These are phyloP conservation scores for Stemphylium beticola DNA, from an alignment of 2,329 filamentous ascomycete species.

Conservation along the genomic window DNA sequence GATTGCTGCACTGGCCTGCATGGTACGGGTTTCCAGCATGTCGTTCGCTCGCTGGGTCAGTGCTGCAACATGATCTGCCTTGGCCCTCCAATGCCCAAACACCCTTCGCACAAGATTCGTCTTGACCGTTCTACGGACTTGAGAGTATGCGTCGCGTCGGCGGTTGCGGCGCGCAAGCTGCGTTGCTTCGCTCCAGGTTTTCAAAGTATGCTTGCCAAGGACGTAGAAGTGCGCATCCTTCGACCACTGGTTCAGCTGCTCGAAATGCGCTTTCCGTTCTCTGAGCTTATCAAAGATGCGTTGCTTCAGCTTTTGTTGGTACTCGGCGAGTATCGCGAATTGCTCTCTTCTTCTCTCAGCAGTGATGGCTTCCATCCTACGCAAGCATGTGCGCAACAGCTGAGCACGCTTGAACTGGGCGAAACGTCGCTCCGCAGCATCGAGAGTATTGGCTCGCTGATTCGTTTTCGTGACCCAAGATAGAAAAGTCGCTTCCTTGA, in stretches of 20 bases:
- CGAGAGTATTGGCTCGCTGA: slow-evolving; percentile 34
- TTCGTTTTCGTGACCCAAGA: slow-evolving; percentile 40
- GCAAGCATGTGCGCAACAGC: slow-evolving; percentile 33
- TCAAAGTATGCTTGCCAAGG: slow-evolving; percentile 57
- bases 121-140: slow-evolving; percentile 61
- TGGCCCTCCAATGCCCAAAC: slow-evolving; percentile 49
- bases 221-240: slow-evolving; percentile 64
- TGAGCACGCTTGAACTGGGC: slow-evolving; percentile 39
- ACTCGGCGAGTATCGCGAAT: slow-evolving; percentile 50
- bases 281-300: slow-evolving; percentile 46
- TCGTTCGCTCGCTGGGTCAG: slow-evolving; percentile 43
- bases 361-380: slow-evolving; percentile 35
- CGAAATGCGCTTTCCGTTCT: slow-evolving; percentile 50
- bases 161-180: slow-evolving; percentile 59
- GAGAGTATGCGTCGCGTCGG: slow-evolving; percentile 62
- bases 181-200: slow-evolving; percentile 59
- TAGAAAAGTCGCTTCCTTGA: slow-evolving; percentile 36
- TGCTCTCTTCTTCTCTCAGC: slow-evolving; percentile 36
- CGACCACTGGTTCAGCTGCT: slow-evolving; percentile 60
- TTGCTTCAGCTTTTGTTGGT: slow-evolving; percentile 50
- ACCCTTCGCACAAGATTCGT: slow-evolving; percentile 56
- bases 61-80: slow-evolving; percentile 18
- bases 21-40: slow-evolving; percentile 27
- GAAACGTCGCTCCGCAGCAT: slow-evolving; percentile 40
- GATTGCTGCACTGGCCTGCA: slow-evolving; percentile 38